Conservation (phyloP, 257 asterid genomes). For the Solanum chiquidenum region DNA sequence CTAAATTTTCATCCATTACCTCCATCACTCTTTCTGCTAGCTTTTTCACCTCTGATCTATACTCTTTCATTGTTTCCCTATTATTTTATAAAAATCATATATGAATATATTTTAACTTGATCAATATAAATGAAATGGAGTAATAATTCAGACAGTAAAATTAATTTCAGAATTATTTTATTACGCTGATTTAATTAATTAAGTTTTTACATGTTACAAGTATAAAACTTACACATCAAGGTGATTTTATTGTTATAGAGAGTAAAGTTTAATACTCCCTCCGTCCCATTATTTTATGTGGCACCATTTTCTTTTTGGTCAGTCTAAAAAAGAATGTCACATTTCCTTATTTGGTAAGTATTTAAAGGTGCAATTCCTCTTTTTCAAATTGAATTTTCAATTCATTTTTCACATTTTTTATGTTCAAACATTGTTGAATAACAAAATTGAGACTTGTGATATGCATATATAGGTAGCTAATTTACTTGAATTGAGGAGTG, state of each 20-base stretch:
- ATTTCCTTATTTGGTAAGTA: too few species aligned
- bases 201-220: background rate
- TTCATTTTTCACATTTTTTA: background rate
- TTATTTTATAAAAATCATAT: background rate
- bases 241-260: background rate
- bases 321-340: too few species aligned
- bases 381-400: background rate
- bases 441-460: background rate
- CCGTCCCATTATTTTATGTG: too few species aligned
- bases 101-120: background rate
- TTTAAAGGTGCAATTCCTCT: too few species aligned
- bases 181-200: background rate
- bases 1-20: conserved; percentile 63
- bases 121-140: background rate
- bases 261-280: background rate
- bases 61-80: conserved; percentile 71
- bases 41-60: conserved; percentile 49
- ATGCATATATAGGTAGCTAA: background rate
- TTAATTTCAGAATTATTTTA: background rate
- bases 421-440: background rate
- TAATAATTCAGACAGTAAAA: background rate
- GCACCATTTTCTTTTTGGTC: too few species aligned
- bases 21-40: conserved; percentile 48
- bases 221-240: background rate
- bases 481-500: conserved; percentile 51